Conservation (phyloP, 257 asterid genomes). For the Plantago elongata region DNA sequence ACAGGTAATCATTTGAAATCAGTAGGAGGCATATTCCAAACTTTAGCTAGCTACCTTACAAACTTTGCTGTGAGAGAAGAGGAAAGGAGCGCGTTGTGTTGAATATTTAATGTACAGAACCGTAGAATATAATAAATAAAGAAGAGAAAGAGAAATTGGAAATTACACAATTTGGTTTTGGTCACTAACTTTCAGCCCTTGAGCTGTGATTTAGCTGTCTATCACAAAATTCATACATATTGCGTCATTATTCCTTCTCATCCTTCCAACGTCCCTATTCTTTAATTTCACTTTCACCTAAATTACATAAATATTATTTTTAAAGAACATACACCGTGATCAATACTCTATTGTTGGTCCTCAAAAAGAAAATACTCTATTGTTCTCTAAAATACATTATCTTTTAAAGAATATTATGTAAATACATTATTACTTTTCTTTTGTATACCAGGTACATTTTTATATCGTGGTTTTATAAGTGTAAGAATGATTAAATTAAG, state of each 20-base stretch:
- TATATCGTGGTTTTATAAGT: no score
- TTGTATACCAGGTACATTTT: no score
- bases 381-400: not conserved
- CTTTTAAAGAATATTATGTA: no score
- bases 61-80: not conserved
- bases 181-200: constrained; percentile 40
- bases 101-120: constrained; percentile 16
- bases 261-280: no score
- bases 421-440: no score
- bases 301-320: no score
- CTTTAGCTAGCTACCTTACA: not conserved
- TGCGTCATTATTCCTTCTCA: not conserved
- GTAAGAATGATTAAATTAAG: no score
- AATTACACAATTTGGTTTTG: constrained; percentile 36
- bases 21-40: constrained; percentile 16
- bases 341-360: not conserved
- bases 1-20: constrained; percentile 1
- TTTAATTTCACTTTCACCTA: no score
- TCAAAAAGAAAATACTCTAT: not conserved
- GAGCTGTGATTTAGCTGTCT: constrained; percentile 96
- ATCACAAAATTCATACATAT: not conserved
- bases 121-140: constrained; percentile 26
- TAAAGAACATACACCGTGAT: no score
- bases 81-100: constrained; percentile 45
- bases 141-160: constrained; percentile 24